Conservation (phyloP, 1,284 basidiomycete species). For the Naganishia sp. region DNA sequence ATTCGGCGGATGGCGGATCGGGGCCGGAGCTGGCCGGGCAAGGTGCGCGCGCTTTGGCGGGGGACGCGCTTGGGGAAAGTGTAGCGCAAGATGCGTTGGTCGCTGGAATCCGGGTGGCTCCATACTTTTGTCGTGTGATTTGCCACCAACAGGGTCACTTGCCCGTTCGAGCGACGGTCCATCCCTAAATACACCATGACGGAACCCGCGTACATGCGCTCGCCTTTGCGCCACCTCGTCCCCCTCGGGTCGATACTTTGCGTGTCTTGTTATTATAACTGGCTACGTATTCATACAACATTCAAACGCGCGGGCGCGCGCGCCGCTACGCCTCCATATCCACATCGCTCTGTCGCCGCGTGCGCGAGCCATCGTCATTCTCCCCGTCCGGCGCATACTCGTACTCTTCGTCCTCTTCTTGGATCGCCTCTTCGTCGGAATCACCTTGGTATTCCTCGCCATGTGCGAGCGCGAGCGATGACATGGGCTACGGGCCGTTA, state of each 20-base stretch:
- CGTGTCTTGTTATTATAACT: not conserved
- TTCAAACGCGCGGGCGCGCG: not conserved
- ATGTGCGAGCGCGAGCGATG: slow-evolving; percentile 53
- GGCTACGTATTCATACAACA: not conserved
- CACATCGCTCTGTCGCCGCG: slow-evolving; percentile 51
- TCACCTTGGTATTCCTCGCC: slow-evolving; percentile 56
- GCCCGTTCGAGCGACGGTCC: too few relatives aligned
- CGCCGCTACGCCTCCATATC: slow-evolving; percentile 44
- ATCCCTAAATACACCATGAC: too few relatives aligned
- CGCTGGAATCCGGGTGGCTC: not conserved
- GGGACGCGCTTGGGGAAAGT: not conserved
- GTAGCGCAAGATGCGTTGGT: not conserved
- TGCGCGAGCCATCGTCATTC: slow-evolving; percentile 47
- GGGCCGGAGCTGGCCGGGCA: not conserved
- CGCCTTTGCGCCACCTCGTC: too few relatives aligned
- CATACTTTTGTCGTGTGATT: not conserved
- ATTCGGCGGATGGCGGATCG: not conserved
- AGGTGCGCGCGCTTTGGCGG: not conserved
- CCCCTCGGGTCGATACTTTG: not conserved
- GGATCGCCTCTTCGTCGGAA: slow-evolving; percentile 54
- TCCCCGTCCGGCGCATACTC: slow-evolving; percentile 48
- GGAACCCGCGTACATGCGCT: too few relatives aligned
- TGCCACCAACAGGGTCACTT: too few relatives aligned
- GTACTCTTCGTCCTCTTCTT: slow-evolving; percentile 47
- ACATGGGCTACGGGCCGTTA: slow-evolving; percentile 45